A percentile compares a stretch with the other conserved stretches of the same genome.
These are phyloP conservation scores for Elongisporangium undulatum DNA, from an alignment of 352 stramenopile species.

Conservation along the genomic window DNA sequence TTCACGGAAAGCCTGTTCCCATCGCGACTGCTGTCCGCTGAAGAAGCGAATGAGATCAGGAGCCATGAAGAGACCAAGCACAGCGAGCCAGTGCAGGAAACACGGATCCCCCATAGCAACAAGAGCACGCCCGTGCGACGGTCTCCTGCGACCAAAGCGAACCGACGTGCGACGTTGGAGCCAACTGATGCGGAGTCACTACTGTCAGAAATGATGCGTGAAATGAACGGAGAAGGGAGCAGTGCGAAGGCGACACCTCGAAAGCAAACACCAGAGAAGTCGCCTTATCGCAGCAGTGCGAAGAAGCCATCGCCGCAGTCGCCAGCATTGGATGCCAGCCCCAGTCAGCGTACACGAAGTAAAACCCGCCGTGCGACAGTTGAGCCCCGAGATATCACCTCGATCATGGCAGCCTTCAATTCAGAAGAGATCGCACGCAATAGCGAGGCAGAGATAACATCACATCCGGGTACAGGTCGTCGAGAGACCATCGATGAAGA, in stretches of 20 bases:
- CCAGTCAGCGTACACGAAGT: constrained; percentile 18
- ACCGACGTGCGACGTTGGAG: constrained; percentile 48
- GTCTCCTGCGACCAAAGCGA: not conserved
- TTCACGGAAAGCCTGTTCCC: constrained; percentile 54
- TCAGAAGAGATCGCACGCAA: not conserved
- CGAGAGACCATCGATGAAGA: constrained; percentile 59
- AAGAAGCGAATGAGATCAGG: constrained; percentile 10
- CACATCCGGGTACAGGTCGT: constrained; percentile 14
- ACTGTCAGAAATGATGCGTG: constrained; percentile 30
- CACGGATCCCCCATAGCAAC: not conserved
- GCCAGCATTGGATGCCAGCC: constrained; percentile 2
- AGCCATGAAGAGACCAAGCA: constrained; percentile 1
- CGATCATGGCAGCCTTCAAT: constrained; percentile 9
- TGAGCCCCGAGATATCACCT: constrained; percentile 39
- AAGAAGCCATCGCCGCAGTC: not conserved
- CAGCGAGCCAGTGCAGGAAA: not conserved
- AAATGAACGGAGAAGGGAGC: constrained; percentile 10
- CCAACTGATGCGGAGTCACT: constrained; percentile 36
- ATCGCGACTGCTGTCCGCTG: constrained; percentile 30
- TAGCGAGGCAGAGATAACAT: not conserved
- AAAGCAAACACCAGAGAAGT: constrained; percentile 4
- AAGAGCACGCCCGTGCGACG: not conserved
- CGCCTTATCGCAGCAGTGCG: not conserved
- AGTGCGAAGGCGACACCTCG: constrained; percentile 1
- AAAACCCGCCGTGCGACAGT: constrained; percentile 40